phyloP scores from a whole-genome alignment of 164 flowering plant genomes.

The Taxillus chinensis region DNA sequence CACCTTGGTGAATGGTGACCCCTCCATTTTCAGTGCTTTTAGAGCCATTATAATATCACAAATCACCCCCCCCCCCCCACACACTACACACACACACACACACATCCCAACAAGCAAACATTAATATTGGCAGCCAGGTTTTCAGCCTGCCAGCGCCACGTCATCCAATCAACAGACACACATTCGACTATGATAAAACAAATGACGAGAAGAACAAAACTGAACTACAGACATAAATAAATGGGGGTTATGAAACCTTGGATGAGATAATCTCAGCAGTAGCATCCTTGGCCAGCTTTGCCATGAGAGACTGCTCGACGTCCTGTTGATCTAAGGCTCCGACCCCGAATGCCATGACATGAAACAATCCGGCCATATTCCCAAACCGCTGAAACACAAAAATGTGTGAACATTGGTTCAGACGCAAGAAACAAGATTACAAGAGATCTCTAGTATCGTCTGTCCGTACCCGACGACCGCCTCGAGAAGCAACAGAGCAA shows the following conservation, averaged over 20 bases:
- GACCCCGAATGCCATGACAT: conserved; percentile 5
- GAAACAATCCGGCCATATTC: conserved; percentile 2
- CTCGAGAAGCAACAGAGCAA: neutral
- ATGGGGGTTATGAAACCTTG: neutral
- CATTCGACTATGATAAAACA: neutral
- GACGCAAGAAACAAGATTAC: neutral
- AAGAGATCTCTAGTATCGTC: neutral
- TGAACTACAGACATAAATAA: neutral
- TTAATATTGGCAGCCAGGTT: too few relatives aligned
- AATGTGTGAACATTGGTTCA: too few relatives aligned
- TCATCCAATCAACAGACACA: too few relatives aligned
- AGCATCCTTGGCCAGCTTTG: neutral
- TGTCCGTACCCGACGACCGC: neutral
- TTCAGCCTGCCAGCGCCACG: too few relatives aligned
- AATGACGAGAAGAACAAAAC: neutral
- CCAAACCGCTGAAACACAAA: conserved; percentile 1
- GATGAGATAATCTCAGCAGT: neutral
- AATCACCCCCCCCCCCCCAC: too few relatives aligned
- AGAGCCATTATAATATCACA: too few relatives aligned
- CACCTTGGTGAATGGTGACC: too few relatives aligned
- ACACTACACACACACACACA: too few relatives aligned
- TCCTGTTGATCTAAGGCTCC: neutral
- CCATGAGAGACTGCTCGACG: conserved; percentile 1
- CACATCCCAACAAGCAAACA: too few relatives aligned
- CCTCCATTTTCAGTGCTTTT: too few relatives aligned